Conservation (phyloP, 805 yeast genomes). For the Millerozyma acaciae region DNA sequence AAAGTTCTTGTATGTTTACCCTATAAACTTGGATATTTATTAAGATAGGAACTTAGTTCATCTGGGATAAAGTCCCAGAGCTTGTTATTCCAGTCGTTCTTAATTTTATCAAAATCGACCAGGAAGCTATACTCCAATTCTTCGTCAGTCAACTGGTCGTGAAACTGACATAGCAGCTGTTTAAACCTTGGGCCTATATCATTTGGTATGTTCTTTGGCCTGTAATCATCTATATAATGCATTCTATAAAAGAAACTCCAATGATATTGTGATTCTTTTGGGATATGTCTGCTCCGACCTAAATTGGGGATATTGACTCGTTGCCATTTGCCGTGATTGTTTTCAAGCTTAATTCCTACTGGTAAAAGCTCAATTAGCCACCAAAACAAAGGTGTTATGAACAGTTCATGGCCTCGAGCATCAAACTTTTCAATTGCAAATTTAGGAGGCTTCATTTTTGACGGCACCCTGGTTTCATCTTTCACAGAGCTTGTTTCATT, state of each 20-base stretch:
- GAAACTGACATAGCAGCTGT: constrained; percentile 17
- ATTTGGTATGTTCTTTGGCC: constrained; percentile 30
- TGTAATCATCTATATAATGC: constrained; percentile 42
- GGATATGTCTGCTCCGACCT: constrained; percentile 51
- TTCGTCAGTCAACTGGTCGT: constrained; percentile 5
- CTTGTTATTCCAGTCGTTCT: constrained; percentile 12
- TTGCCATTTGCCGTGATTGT: constrained; percentile 47
- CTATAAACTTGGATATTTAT: constrained; percentile 9
- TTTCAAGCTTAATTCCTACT: constrained; percentile 48
- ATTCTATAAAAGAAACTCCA: constrained; percentile 41
- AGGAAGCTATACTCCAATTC: constrained; percentile 4
- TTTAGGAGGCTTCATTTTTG: constrained; percentile 2
- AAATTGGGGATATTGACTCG: constrained; percentile 51
- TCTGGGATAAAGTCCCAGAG: constrained; percentile 34
- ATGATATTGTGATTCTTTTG: constrained; percentile 64
- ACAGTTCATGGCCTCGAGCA: constrained; percentile 33
- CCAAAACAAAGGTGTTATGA: constrained; percentile 41
- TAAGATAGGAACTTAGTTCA: constrained; percentile 21
- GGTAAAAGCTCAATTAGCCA: constrained; percentile 65
- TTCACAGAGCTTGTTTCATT: too few relatives aligned
- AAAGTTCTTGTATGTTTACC: constrained; percentile 2
- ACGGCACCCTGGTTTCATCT: background rate
- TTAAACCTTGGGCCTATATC: constrained; percentile 16
- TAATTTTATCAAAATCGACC: constrained; percentile 12
- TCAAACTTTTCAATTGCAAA: constrained; percentile 26